Evolutionary conservation across 768 basidiomycete genomes (phyloP), one percentile per base, ranked within the genome.

Genomic region (Sistotremastrum niveocremeum): DNA sequence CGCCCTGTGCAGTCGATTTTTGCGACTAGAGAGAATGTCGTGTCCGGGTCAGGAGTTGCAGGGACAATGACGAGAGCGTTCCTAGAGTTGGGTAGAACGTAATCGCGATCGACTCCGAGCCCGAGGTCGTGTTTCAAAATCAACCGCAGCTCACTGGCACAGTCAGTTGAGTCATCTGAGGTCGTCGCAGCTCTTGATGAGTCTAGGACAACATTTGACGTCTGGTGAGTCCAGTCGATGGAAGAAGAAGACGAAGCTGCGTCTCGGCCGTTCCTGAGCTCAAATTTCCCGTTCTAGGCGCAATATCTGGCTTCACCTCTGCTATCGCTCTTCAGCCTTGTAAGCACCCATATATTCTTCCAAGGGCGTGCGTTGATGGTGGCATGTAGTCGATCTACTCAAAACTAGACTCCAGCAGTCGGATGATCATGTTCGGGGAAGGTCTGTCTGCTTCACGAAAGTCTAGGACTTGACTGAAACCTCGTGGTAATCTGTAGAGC

Each of bases 351-450:
- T 33, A 32, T 20, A 11, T 11, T 7, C 37, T 29, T 8, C 11
- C 46, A 43, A 37, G 43, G 33, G 28, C 28, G 43, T 7, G 41
- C 33, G 37, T 20, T 31, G 42, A 48, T 42, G 5, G 47, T 9
- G 12, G 4, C 11, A 34, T 11, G 11, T 39, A 88, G 85, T 94
- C 52, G 91, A 95, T 65, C 67, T 94, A 28, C 62, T 95, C 53
- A 95, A 95, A 65, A 94, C 91, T n/a, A 74, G 90, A 41, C 57
- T 91, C 53, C 90, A 93, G 59, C 88, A 91, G 62, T 77, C 78
- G 45, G 81, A 84, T 60, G 72, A 72, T 5, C 55, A 51, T 32
- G 37, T 64, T 36, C 57, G 52, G 35, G 56, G 60, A 55, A 59
- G 63, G 74, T 71, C 54, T 50, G 66, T 55, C 30, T 40, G 47